These are phyloP conservation scores for Scalesia atractyloides DNA, from an alignment of 129 eudicot species.

Conservation along the genomic window DNA sequence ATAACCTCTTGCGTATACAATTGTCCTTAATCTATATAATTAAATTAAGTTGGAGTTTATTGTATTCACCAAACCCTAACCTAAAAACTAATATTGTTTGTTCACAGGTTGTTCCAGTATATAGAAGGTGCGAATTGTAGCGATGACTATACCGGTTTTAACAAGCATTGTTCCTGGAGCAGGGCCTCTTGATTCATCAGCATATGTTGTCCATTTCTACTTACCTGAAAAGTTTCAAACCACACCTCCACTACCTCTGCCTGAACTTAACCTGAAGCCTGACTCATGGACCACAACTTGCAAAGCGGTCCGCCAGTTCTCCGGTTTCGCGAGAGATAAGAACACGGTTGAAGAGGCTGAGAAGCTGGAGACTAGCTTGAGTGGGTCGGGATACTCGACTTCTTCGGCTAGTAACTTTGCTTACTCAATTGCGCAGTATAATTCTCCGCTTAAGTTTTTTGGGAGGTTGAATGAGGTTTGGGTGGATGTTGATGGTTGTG, in stretches of 20 bases:
- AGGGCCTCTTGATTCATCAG: constrained; percentile 77
- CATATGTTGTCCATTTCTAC: constrained; percentile 63
- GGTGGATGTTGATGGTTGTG: constrained; percentile 73
- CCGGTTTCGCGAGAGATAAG: constrained; percentile 79
- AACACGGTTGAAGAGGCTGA: constrained; percentile 71
- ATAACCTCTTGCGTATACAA: background rate
- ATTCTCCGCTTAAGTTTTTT: constrained; percentile 64
- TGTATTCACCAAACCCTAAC: background rate
- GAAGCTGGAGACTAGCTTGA: constrained; percentile 72
- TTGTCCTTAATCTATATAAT: background rate
- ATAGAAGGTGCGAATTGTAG: constrained; percentile 83
- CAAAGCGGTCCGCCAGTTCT: constrained; percentile 77
- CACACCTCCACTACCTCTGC: constrained; percentile 87
- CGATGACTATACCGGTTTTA: constrained; percentile 72
- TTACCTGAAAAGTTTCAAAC: constrained; percentile 67
- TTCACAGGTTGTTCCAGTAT: constrained; percentile 74
- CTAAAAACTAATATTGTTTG: background rate
- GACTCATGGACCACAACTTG: constrained; percentile 62
- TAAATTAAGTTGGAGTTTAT: background rate
- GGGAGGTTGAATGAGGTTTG: constrained; percentile 88
- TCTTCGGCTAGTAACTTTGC: constrained; percentile 58
- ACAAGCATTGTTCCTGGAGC: constrained; percentile 78
- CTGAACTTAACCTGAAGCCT: constrained; percentile 69
- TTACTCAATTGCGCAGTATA: constrained; percentile 84
- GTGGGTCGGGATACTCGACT: constrained; percentile 62